These are phyloP conservation scores for Berberis vulgaris DNA, from an alignment of 164 flowering plant species.

Conservation along the genomic window DNA sequence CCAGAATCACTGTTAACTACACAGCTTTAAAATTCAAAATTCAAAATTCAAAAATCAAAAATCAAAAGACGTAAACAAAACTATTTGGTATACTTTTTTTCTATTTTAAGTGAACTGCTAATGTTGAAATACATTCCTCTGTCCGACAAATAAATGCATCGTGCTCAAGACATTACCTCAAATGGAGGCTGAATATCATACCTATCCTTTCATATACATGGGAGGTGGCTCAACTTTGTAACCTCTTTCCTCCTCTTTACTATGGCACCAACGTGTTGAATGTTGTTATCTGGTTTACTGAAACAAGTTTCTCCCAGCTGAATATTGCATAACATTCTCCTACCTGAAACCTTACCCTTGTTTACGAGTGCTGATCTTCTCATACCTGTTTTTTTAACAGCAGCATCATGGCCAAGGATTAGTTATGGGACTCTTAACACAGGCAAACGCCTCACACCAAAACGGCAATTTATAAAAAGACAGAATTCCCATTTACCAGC, in stretches of 20 bases:
- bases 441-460: not conserved
- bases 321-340: not conserved
- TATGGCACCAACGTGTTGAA: not conserved
- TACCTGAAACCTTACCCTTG: no score
- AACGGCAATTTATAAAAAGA: not conserved
- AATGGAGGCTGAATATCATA: not conserved
- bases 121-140: not conserved
- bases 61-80: not conserved
- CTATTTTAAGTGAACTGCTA: not conserved
- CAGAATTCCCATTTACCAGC: not conserved
- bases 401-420: not conserved
- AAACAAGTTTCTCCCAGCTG: not conserved
- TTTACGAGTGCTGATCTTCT: not conserved
- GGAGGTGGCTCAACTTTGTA: not conserved
- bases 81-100: not conserved
- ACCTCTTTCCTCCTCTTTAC: not conserved
- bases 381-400: not conserved
- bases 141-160: not conserved
- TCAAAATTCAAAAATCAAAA: not conserved
- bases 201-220: not conserved
- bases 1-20: no score
- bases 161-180: not conserved
- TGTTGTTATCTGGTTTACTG: not conserved
- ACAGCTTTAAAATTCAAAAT: constrained; percentile 7
- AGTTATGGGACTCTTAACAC: not conserved